These are phyloP conservation scores for Streptanthus diversifolius DNA, from an alignment of 345 rosid species.

Conservation along the genomic window DNA sequence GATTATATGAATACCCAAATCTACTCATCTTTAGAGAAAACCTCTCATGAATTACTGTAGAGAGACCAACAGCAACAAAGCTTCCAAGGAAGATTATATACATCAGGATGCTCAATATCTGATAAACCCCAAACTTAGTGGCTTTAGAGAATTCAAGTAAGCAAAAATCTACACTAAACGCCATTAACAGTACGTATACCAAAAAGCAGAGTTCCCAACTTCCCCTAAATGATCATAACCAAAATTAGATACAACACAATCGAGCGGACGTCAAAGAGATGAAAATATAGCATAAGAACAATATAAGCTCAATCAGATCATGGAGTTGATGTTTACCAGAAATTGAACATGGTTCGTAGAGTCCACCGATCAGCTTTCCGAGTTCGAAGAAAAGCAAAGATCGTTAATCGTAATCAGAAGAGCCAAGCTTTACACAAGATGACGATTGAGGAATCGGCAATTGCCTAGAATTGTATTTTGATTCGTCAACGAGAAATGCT, in stretches of 20 bases:
- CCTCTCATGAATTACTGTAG: not conserved
- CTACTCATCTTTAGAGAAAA: not conserved
- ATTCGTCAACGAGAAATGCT: not conserved
- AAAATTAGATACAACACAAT: not conserved
- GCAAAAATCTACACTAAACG: not conserved
- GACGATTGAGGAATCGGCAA: not conserved
- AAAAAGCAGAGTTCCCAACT: not conserved
- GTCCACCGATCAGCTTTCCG: not conserved
- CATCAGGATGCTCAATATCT: not conserved
- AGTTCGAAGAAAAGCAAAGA: not conserved
- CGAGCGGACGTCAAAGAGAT: not conserved
- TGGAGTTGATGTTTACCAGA: slow-evolving; percentile 49
- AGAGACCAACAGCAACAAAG: not conserved
- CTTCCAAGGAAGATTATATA: not conserved
- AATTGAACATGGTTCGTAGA: slow-evolving; percentile 59
- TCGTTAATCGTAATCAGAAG: no score
- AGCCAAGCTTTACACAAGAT: not conserved
- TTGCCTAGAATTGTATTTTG: not conserved
- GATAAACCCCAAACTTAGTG: not conserved
- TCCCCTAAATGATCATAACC: not conserved
- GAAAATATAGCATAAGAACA: not conserved
- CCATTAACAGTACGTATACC: not conserved
- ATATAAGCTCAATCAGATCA: not conserved
- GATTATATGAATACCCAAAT: not conserved
- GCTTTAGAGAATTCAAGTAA: not conserved